Base-by-base conservation (phyloP, 2,329 filamentous ascomycete species). In the Colletotrichum salicis region DNA sequence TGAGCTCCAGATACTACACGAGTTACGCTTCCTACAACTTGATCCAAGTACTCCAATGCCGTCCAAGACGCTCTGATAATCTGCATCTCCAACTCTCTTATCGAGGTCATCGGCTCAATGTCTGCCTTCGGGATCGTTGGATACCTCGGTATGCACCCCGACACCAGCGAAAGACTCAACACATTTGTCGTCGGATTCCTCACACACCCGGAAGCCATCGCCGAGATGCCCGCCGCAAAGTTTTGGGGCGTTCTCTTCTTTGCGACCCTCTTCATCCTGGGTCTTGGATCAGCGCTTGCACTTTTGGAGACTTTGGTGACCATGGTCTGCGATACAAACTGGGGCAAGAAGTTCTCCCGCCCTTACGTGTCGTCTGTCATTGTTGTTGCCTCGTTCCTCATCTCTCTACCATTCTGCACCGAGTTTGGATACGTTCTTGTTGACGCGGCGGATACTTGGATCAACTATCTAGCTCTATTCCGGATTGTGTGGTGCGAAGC, bases 1-100 rank as follows among this genome's bases (percentile, higher is more conserved):
- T 89, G 3, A 86, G 86, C 0, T 88, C 88, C 68, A 87, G 87
- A 1, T 88, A 87, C 75, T 89, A 87, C 60, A 89, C 87, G 0
- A 85, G 84, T 0, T 89, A 88, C 66, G 87, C 87, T 1, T 88
- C 85, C 0, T 89, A 88, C 77, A 88, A 89, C 81, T 74, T n/a
- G n/a, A n/a, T n/a, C 85, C 82, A 80, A 82, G 65, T 84, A 85
- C 69, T 85, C 86, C 33, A 88, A 89, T 54, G 86, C 82, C 0
- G 87, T 89, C 0, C 86, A 87, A 79, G 87, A 89, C 66, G 84
- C 87, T 0, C 76, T 89, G 7, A 82, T 89, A 7, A 88, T 89
- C 19, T 86, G 84, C n/a, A 76, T 84, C 11, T 85, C 84, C 64
- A 89, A 89, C 67, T 84, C 86, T 0, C 76, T 86, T 0, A 88